Evolutionary conservation across 2,329 filamentous ascomycete species (phyloP), one percentile per base, ranked within the genome.

Genomic region (Drechslera avenae): DNA sequence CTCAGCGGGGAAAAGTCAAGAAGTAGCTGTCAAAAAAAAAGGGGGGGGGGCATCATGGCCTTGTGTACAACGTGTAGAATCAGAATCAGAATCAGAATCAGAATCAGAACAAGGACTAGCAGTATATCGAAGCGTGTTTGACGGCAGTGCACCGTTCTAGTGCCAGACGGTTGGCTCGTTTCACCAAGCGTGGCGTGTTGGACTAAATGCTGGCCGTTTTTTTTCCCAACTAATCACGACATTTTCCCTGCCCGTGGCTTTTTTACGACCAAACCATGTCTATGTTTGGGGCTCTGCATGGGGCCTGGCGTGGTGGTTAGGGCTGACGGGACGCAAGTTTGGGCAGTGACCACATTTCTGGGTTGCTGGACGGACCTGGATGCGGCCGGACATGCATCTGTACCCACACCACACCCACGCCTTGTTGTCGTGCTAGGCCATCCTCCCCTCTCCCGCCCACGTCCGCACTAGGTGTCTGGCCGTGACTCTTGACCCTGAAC

Each of bases 321-420:
- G 39, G 41, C 40, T 46, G 52, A 42, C 43, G 35, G 21, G 36
- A 28, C 26, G 12, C 5, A 14, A 30, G 19, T 10, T 49, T 50
- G 52, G 57, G 50, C 52, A 51, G 50, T 52, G 55, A 56, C 60
- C 46, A 57, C 50, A 50, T 60, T 46, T 58, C 52, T 50, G 57
- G 42, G 51, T 44, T 26, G 26, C 26, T 26, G 39, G 14, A 31
- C 48, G 41, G 56, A 54, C 54, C 54, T 54, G 45, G 48, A 50
- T 40, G 31, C 36, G 34, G 33, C 51, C 44, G 43, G 41, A 34
- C 40, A 42, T 52, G 44, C 19, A 40, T 47, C 45, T 33, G 37
- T 49, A 56, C 37, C 56, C 51, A 48, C 46, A 52, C 56, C 51
- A 48, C 46, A 52, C 50, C 46, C 36, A 39, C 26, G 28, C 46